Evolutionary conservation across 1,139 yeast genomes (phyloP), one percentile per base, ranked within the genome.

Genomic region (Pneumocystis carinii): DNA sequence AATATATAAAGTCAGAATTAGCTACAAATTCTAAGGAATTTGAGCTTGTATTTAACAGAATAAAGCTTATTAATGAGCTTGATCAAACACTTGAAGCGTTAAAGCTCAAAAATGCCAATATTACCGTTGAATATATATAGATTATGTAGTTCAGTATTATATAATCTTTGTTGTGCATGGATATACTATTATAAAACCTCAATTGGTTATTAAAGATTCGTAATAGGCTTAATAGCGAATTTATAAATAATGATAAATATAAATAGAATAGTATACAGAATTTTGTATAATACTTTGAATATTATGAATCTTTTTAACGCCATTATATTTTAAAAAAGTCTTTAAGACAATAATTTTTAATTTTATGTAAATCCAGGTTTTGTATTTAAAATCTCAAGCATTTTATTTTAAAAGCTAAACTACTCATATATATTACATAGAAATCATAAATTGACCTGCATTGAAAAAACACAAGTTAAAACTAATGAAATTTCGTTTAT

Each of bases 51-150:
- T 70, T 81, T 70, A 82, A 84, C 63, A 78, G 94, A 37, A 81
- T 80, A 62, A 86, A 86, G 71, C 77, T 92, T 63, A 78, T 86
- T 32, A 83, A 81, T 1, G 78, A 80, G 59, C 73, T 87, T 62
- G 83, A 82, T 61, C 70, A 75, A 66, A 81, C 89, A 1, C 80
- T 92, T n/a, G 83, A 79, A 61, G 87, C 82, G 5, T 88, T 92
- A 0, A 90, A 88, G 1, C 79, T 94, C 67, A 83, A 84, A 71
- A 92, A 90, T 72, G 90, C 96, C 58, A 85, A 90, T 62, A 76
- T 92, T 15, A 75, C 90, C 65, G 78, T 90, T 60, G 97, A 92
- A 69, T 71, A 75, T 57, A 66, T 10, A 48, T 48, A 24, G 8
- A 24, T 48, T 48, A 10, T 19, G 27, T 7, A 41, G 29, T 24